Evolutionary conservation across 176 grass and related monocot species (phyloP).

Genomic region (Raddia guianensis): DNA sequence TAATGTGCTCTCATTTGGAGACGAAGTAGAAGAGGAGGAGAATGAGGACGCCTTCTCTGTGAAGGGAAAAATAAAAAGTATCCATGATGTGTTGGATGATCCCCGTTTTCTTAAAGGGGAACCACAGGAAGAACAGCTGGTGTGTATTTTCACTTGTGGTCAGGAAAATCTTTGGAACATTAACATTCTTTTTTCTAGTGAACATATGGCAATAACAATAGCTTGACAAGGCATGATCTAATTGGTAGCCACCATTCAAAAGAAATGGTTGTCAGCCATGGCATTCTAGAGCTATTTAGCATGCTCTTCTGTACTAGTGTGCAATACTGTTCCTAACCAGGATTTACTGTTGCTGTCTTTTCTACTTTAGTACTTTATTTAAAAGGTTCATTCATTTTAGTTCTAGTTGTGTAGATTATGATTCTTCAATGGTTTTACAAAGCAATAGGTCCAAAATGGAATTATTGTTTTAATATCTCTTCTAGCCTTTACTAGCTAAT

Average conservation of each 20-base stretch:
- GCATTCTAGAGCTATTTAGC: conserved; percentile 2
- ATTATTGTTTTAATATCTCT: conserved; percentile 28
- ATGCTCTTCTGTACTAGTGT: not conserved
- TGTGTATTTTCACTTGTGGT: conserved; percentile 37
- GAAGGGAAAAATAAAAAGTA: conserved; percentile 95
- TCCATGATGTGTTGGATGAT: conserved; percentile 91
- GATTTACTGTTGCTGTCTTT: conserved; percentile 4
- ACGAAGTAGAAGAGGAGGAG: conserved; percentile 96
- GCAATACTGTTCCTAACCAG: conserved; percentile 14
- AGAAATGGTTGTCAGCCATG: not conserved
- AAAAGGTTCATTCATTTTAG: not conserved
- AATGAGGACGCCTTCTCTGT: conserved; percentile 60
- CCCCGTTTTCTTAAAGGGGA: conserved; percentile 85
- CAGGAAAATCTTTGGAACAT: not conserved
- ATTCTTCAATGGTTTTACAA: not conserved
- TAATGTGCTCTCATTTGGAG: conserved; percentile 92
- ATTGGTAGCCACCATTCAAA: not conserved
- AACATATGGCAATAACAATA: conserved; percentile 24
- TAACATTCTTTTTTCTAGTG: conserved; percentile 1
- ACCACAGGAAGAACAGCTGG: conserved; percentile 48
- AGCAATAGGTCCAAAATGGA: conserved; percentile 1
- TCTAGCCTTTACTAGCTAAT: not conserved
- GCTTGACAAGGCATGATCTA: conserved; percentile 8
- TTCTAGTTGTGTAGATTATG: not conserved
- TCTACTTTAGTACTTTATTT: conserved; percentile 25